Evolutionary conservation across 768 basidiomycete genomes (phyloP), one percentile per base, ranked within the genome.

Genomic region (Boletellus ananas): DNA sequence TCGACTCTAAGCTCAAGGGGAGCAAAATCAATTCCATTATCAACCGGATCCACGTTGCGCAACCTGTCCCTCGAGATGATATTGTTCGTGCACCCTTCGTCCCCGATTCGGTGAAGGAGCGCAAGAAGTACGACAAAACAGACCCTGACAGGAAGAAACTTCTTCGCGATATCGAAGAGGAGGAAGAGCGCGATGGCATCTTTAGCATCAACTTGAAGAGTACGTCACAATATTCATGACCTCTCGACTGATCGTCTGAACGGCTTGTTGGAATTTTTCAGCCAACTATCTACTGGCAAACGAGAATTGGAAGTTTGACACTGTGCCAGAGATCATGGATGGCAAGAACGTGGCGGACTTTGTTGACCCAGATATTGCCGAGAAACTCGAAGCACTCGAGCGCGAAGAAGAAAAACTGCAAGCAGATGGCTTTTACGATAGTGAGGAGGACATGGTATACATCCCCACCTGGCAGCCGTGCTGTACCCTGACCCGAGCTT

Each of bases 301-400:
- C 64, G 83, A 88, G 34, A 86, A 90, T 38, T 99, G 96, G 96
- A 99, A 96, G 74, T 76, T 83, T 73, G 96, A 99, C 63, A 77
- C 82, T 57, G 87, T 98, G n/a, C 96, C 96, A n/a, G 96, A 99
- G 68, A 90, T 99, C 63, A 84, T 92, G 85, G 84, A 97, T 58
- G 96, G 96, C 72, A 97, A 97, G 80, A 99, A 99, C 73, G 73
- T 98, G 45, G 95, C 94, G 20, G 96, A 99, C 75, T 99, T 99
- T 55, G 90, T 98, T 68, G 95, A 98, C 69, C 88, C 93, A 18
- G 96, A 99, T 63, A 98, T 99, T 53, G 85, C 83, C 17, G 94
- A 94, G 70, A 95, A 94, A 71, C 84, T 99, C 41, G 95, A 97
- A 63, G 95, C 93, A 12, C 83, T 99, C 50, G 95, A 99, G 70